Evolutionary conservation across 257 asterid species (phyloP).

Genomic region (Perilla frutescens): DNA sequence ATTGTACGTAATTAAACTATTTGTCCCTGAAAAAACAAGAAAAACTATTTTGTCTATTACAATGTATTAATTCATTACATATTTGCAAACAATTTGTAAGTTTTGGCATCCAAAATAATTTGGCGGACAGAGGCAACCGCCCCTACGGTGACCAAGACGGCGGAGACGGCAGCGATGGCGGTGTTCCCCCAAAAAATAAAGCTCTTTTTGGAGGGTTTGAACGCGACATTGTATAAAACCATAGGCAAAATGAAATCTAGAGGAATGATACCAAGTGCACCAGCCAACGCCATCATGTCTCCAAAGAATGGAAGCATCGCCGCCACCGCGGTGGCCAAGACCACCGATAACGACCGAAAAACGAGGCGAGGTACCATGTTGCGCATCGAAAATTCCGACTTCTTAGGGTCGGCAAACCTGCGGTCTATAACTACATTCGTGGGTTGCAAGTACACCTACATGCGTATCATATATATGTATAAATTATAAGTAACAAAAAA

Average conservation of each 20-base stretch:
- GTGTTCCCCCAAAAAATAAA: constrained; percentile 54
- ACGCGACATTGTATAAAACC: constrained; percentile 63
- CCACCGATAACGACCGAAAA: constrained; percentile 57
- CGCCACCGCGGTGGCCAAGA: constrained; percentile 56
- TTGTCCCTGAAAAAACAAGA: too few relatives aligned
- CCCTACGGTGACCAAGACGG: constrained; percentile 50
- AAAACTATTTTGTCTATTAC: too few relatives aligned
- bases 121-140: constrained; percentile 69
- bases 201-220: constrained; percentile 55
- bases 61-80: background rate
- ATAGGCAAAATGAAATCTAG: constrained; percentile 70
- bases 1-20: too few relatives aligned
- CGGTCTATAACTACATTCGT: constrained; percentile 63
- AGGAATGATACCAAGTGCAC: constrained; percentile 75
- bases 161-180: constrained; percentile 48
- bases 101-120: constrained; percentile 61
- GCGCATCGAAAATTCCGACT: constrained; percentile 46
- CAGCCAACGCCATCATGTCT: constrained; percentile 71
- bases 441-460: constrained; percentile 70
- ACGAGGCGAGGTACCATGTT: constrained; percentile 57
- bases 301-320: constrained; percentile 87
- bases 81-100: constrained; percentile 62
- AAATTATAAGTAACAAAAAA: too few relatives aligned
- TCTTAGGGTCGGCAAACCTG: constrained; percentile 56
- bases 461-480: too few relatives aligned